A percentile compares a stretch with the other conserved stretches of the same genome.
Conservation (phyloP, 805 yeast species). For the Candida vaughaniae region DNA sequence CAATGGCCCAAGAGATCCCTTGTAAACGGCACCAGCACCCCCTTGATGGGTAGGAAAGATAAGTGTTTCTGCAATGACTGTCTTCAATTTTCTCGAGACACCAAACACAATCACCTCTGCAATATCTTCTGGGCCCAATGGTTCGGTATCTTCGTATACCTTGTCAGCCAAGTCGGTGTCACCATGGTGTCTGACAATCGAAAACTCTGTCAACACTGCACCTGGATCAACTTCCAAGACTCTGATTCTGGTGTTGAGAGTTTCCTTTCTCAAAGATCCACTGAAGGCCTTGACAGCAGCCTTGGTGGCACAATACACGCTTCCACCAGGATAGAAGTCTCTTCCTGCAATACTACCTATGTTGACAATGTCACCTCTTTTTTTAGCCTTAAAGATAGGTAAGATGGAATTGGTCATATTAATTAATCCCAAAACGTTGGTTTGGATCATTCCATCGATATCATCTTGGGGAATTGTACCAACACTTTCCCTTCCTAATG, state of each 20-base stretch:
- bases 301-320: constrained; percentile 39
- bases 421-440: constrained; percentile 38
- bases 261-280: constrained; percentile 35
- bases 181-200: constrained; percentile 34
- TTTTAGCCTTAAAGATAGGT: constrained; percentile 34
- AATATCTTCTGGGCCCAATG: constrained; percentile 35
- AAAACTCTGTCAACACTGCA: constrained; percentile 40
- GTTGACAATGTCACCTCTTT: constrained; percentile 37
- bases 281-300: constrained; percentile 37
- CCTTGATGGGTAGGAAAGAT: constrained; percentile 41
- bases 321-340: constrained; percentile 39
- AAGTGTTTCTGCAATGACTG: constrained; percentile 39
- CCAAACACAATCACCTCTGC: constrained; percentile 41
- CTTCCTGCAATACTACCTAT: constrained; percentile 40
- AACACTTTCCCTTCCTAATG: constrained; percentile 31
- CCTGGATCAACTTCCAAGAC: constrained; percentile 43
- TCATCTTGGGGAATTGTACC: constrained; percentile 32
- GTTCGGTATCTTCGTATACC: constrained; percentile 35
- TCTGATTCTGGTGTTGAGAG: constrained; percentile 33
- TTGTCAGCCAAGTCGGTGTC: constrained; percentile 29
- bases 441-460: constrained; percentile 35
- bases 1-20: constrained; percentile 12
- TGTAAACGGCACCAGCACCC: constrained; percentile 25
- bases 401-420: constrained; percentile 37
- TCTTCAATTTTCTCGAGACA: constrained; percentile 30